A percentile compares a stretch with the other conserved stretches of the same genome.
Evolutionary conservation across 1,139 yeast species (phyloP).

Genomic region (Yarrowia galli): DNA sequence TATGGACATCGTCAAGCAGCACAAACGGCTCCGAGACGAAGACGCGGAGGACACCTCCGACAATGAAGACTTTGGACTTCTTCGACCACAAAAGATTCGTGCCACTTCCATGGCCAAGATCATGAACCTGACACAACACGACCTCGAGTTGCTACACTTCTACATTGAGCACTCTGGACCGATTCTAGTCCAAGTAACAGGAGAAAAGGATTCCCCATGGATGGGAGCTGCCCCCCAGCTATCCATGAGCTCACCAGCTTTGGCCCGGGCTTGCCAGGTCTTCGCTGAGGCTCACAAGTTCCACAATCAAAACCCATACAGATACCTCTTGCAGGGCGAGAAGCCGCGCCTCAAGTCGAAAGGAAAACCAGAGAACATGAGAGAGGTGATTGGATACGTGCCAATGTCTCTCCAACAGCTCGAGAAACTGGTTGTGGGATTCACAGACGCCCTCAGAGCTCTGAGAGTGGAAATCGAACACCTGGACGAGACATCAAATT

Average conservation of each 20-base stretch:
- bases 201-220: background rate
- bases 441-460: background rate
- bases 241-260: background rate
- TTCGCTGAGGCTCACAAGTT: background rate
- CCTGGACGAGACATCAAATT: background rate
- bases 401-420: background rate
- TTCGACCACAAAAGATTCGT: background rate
- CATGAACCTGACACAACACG: background rate
- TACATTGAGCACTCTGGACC: background rate
- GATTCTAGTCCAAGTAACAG: constrained; percentile 1
- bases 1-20: background rate
- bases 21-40: constrained; percentile 3
- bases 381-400: background rate
- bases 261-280: background rate
- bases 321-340: constrained; percentile 3
- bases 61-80: background rate
- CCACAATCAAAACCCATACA: background rate
- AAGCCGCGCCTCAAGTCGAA: background rate
- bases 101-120: constrained; percentile 17
- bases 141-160: background rate
- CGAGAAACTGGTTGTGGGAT: background rate
- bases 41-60: background rate
- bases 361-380: background rate
- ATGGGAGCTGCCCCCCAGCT: constrained; percentile 1
- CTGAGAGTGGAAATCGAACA: background rate